These are phyloP conservation scores for Exophiala viscosa DNA, from an alignment of 2,329 filamentous ascomycete genomes.

Conservation along the genomic window DNA sequence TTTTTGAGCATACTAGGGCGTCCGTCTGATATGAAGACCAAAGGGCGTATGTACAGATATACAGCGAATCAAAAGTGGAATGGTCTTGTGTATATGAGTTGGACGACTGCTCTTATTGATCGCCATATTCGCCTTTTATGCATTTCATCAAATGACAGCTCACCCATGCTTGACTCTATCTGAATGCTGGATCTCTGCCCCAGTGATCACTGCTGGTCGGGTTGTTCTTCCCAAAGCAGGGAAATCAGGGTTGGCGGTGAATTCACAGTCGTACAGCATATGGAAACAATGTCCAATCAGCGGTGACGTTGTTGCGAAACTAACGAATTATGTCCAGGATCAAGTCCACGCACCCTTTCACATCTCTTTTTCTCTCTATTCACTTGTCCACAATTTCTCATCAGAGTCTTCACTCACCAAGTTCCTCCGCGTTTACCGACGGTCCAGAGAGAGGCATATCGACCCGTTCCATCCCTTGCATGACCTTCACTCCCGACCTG, in stretches of 20 bases:
- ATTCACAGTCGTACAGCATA: no score
- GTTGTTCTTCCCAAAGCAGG: no score
- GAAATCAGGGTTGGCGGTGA: neutral
- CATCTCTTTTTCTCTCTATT: neutral
- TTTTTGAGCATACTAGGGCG: slow-evolving; percentile 13
- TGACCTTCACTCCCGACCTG: neutral
- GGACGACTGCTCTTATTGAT: neutral
- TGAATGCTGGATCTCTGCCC: no score
- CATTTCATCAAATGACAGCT: no score
- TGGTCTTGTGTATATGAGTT: slow-evolving; percentile 6
- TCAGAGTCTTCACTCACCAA: neutral
- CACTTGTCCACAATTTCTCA: neutral
- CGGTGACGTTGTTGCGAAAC: neutral
- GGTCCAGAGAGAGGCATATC: neutral
- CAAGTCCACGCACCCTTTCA: slow-evolving; percentile 9
- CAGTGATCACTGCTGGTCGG: no score
- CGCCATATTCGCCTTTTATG: neutral
- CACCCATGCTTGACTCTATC: no score
- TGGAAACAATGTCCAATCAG: slow-evolving; percentile 7
- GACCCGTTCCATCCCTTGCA: neutral
- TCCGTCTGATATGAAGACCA: slow-evolving; percentile 7
- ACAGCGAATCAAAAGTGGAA: slow-evolving; percentile 9
- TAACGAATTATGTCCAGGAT: slow-evolving; percentile 7
- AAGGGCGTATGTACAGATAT: slow-evolving; percentile 24
- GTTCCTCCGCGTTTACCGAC: slow-evolving; percentile 1